Conservation (phyloP, 495 filamentous ascomycete genomes). For the Diplogelasinospora grovesii region DNA sequence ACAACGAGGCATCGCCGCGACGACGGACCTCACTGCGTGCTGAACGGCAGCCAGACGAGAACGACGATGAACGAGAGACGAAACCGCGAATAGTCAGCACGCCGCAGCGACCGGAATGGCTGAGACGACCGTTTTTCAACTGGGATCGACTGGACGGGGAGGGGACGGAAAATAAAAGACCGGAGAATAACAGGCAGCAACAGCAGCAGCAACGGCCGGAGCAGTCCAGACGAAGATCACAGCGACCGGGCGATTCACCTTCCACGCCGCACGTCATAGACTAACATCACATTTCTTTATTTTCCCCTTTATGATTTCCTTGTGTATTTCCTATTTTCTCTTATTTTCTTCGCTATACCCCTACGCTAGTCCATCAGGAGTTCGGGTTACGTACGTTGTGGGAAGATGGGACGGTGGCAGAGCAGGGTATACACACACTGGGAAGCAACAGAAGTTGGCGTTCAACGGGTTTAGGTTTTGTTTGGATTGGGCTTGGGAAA, state of each 20-base stretch:
- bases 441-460: too few relatives aligned
- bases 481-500: too few relatives aligned
- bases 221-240: neutral
- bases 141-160: neutral
- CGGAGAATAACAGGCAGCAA: neutral
- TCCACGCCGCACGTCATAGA: constrained; percentile 1
- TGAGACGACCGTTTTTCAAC: neutral
- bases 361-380: too few relatives aligned
- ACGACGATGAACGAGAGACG: neutral
- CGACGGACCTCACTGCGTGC: neutral
- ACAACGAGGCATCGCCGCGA: neutral
- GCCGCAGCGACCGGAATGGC: too few relatives aligned
- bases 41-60: neutral
- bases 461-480: too few relatives aligned
- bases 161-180: neutral
- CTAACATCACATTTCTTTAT: neutral
- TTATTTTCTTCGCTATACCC: neutral
- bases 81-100: too few relatives aligned
- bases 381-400: too few relatives aligned
- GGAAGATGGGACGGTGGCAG: too few relatives aligned
- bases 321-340: neutral
- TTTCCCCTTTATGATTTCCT: too few relatives aligned
- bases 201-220: too few relatives aligned
- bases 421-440: too few relatives aligned
- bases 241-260: constrained; percentile 1